Conservation (phyloP, 2,329 filamentous ascomycete genomes). For the Apiospora aurea region DNA sequence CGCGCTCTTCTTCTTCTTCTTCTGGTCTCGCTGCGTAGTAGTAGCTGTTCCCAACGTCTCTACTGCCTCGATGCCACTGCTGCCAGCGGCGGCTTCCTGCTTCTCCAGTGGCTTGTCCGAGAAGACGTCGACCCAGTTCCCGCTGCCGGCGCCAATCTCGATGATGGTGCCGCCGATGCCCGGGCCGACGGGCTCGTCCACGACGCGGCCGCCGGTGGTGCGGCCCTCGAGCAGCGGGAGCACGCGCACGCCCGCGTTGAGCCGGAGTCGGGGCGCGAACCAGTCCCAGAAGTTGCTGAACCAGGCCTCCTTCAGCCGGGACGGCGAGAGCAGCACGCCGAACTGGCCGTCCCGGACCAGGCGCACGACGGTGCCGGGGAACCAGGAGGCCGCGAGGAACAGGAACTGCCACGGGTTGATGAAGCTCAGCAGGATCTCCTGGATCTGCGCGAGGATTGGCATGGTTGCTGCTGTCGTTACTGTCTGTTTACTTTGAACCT, state of each 20-base stretch:
- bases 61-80: too few relatives aligned
- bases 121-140: conserved; percentile 67
- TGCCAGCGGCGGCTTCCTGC: background rate
- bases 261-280: conserved; percentile 58
- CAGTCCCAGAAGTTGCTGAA: conserved; percentile 68
- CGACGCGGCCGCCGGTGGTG: conserved; percentile 46
- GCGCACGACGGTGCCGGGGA: conserved; percentile 57
- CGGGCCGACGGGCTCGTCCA: conserved; percentile 42
- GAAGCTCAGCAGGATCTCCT: conserved; percentile 14
- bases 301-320: conserved; percentile 56
- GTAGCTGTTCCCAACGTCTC: background rate
- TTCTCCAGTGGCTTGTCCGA: conserved; percentile 35
- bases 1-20: conserved; percentile 25
- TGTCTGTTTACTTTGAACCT: background rate
- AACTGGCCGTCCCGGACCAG: conserved; percentile 48
- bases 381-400: conserved; percentile 51
- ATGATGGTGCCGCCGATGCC: conserved; percentile 60
- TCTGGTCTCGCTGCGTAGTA: background rate
- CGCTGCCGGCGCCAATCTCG: conserved; percentile 68
- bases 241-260: conserved; percentile 51
- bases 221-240: conserved; percentile 62
- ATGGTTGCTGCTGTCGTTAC: background rate
- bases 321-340: conserved; percentile 49
- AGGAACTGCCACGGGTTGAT: conserved; percentile 57
- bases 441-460: background rate